Conservation (phyloP, 2,329 filamentous ascomycete genomes). For the Tolypocladium nubicola region DNA sequence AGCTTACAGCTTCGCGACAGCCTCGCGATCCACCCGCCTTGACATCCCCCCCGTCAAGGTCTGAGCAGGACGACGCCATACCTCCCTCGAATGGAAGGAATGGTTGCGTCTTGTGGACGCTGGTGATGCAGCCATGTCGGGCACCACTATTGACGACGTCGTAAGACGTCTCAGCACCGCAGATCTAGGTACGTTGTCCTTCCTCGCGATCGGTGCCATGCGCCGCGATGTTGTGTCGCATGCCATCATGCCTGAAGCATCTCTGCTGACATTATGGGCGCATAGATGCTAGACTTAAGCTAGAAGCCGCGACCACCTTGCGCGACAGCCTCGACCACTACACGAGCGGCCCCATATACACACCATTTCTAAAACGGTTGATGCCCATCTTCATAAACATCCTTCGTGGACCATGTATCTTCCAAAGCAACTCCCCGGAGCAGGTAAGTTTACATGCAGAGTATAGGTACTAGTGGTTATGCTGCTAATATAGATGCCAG, state of each 20-base stretch:
- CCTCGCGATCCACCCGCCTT: conserved; percentile 10
- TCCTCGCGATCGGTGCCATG: not conserved
- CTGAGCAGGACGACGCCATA: conserved; percentile 9
- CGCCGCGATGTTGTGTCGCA: not conserved
- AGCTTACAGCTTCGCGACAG: conserved; percentile 6
- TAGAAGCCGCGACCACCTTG: conserved; percentile 72
- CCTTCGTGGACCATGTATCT: conserved; percentile 75
- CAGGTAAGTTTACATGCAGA: conserved; percentile 49
- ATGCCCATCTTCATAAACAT: conserved; percentile 85
- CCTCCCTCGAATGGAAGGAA: conserved; percentile 23
- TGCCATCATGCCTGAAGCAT: not conserved
- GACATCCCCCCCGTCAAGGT: conserved; percentile 5
- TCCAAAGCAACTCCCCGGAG: conserved; percentile 81
- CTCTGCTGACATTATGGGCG: conserved; percentile 1
- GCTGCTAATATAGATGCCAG: conserved; percentile 26
- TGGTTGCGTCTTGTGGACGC: conserved; percentile 23
- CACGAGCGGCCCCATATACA: conserved; percentile 66
- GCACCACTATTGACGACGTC: conserved; percentile 50
- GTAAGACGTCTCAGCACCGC: conserved; percentile 46
- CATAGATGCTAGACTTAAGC: conserved; percentile 69
- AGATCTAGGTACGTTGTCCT: conserved; percentile 41
- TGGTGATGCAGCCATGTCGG: conserved; percentile 48
- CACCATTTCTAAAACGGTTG: conserved; percentile 72
- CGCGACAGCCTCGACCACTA: conserved; percentile 90
- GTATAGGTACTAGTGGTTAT: too few relatives aligned